Percentiles rank a stretch among this genome's conserved stretches.
Conservation (phyloP, 2,329 filamentous ascomycete species). For the Graphilbum fragrans region DNA sequence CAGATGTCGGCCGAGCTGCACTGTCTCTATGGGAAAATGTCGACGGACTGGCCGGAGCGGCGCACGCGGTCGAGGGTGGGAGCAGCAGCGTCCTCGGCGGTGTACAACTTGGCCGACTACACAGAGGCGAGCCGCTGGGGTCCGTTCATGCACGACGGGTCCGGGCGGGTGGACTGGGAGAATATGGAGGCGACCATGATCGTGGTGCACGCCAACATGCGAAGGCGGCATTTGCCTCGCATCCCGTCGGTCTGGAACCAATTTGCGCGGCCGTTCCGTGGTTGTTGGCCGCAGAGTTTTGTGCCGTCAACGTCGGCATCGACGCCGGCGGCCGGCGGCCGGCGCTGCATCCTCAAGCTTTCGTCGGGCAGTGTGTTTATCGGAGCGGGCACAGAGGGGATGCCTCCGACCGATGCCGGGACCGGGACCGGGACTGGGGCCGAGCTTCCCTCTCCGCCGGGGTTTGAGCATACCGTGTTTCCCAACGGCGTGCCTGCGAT, state of each 20-base stretch:
- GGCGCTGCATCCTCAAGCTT: no score
- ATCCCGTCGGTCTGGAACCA: conserved; percentile 34
- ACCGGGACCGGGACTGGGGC: no score
- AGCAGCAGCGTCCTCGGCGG: conserved; percentile 46
- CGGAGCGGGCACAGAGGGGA: no score
- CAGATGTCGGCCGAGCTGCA: conserved; percentile 62
- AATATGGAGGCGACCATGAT: conserved; percentile 62
- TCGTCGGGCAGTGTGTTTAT: no score
- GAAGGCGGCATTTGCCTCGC: conserved; percentile 28
- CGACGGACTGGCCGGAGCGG: no score
- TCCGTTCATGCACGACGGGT: conserved; percentile 55
- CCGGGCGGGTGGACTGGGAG: conserved; percentile 61
- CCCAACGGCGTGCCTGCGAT: no score
- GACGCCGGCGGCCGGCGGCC: no score
- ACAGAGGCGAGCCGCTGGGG: conserved; percentile 53
- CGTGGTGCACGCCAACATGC: conserved; percentile 52
- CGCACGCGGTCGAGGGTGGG: no score
- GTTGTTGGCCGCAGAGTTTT: conserved; percentile 40
- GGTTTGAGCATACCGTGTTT: no score
- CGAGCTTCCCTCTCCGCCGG: no score
- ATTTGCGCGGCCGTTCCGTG: conserved; percentile 45
- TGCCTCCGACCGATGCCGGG: no score
- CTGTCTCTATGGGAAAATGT: conserved; percentile 33
- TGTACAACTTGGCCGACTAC: conserved; percentile 65
- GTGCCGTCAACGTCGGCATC: no score